A percentile compares a stretch with the other conserved stretches of the same genome.
These are phyloP conservation scores for Coleophoma eucalyptorum DNA, from an alignment of 2,329 filamentous ascomycete genomes.

Conservation along the genomic window DNA sequence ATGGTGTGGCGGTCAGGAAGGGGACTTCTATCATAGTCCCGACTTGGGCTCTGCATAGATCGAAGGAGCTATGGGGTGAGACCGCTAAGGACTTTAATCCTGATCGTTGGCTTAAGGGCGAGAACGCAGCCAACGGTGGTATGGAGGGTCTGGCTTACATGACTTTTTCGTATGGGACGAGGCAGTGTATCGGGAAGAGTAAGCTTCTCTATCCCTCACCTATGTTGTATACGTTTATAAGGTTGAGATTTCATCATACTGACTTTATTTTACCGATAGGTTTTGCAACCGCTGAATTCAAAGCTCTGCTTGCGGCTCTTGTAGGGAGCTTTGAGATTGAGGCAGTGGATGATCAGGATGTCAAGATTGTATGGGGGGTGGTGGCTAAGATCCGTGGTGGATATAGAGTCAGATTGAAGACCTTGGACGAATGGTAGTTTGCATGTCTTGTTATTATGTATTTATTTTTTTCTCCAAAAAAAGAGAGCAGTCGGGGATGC, in stretches of 20 bases:
- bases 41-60: no score
- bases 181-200: conserved; percentile 75
- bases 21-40: no score
- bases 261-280: conserved; percentile 21
- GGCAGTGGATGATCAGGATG: conserved; percentile 49
- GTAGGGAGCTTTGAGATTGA: conserved; percentile 68
- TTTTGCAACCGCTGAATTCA: conserved; percentile 80
- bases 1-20: no score
- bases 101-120: conserved; percentile 62
- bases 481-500: no score
- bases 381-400: conserved; percentile 69
- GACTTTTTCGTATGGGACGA: conserved; percentile 79
- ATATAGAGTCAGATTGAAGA: conserved; percentile 60
- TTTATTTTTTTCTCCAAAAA: no score
- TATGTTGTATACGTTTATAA: no score
- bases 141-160: conserved; percentile 74
- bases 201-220: neutral
- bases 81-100: conserved; percentile 56
- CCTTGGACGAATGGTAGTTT: conserved; percentile 59
- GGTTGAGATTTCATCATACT: neutral
- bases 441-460: neutral
- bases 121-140: conserved; percentile 54
- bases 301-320: conserved; percentile 71
- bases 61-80: no score
- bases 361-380: conserved; percentile 60